Conservation (phyloP, 2,329 filamentous ascomycete species). For the Nemania abortiva region DNA sequence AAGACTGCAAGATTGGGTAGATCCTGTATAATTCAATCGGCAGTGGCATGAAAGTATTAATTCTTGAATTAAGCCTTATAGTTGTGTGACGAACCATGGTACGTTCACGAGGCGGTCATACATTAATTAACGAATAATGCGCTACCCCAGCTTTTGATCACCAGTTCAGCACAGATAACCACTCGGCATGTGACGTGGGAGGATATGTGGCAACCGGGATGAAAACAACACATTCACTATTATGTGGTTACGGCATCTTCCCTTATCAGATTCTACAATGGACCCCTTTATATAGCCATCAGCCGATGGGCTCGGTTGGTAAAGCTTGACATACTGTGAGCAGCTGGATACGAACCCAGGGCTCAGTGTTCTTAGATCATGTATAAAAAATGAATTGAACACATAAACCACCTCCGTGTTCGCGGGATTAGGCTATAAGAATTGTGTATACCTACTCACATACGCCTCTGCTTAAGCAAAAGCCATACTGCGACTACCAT, state of each 20-base stretch:
- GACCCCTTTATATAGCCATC: too few relatives aligned
- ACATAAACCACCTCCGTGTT: neutral
- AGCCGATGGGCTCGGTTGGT: neutral
- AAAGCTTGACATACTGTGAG: neutral
- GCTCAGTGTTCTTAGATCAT: neutral
- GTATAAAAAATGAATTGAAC: neutral
- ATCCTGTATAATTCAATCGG: constrained; percentile 13
- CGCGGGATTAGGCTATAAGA: neutral
- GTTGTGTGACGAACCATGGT: neutral
- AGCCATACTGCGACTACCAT: neutral
- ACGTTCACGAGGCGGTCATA: neutral
- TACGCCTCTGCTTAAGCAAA: neutral
- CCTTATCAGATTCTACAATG: neutral
- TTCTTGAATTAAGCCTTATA: constrained; percentile 14
- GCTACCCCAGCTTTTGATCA: constrained; percentile 6
- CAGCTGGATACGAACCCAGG: neutral
- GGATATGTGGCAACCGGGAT: constrained; percentile 5
- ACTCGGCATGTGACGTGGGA: neutral
- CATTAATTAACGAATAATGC: constrained; percentile 21
- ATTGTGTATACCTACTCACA: too few relatives aligned
- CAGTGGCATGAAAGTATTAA: constrained; percentile 16
- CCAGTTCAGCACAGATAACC: neutral
- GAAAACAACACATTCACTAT: neutral
- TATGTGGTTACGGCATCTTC: neutral
- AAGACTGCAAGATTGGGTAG: constrained; percentile 12